Conservation (phyloP, 495 filamentous ascomycete genomes). For the Sordaria brevicollis region DNA sequence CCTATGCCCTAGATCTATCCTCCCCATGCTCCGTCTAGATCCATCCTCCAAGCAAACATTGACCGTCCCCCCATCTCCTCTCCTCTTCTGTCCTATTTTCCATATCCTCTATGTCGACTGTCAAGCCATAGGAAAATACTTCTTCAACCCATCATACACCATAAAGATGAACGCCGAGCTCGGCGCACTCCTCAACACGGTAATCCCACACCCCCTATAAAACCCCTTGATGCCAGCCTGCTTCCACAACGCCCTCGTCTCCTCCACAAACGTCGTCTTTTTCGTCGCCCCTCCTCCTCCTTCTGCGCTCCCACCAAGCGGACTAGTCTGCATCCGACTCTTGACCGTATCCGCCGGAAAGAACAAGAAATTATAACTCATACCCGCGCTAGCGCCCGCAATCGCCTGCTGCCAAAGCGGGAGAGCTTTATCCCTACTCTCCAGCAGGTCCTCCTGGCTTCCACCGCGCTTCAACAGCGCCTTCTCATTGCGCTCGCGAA, state of each 20-base stretch:
- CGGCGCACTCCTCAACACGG: slow-evolving; percentile 73
- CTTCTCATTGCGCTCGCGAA: slow-evolving; percentile 37
- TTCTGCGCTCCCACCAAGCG: slow-evolving; percentile 29
- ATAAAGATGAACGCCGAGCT: slow-evolving; percentile 97
- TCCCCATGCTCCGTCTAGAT: no score
- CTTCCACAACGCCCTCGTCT: slow-evolving; percentile 61
- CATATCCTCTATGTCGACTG: neutral
- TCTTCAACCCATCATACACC: slow-evolving; percentile 75
- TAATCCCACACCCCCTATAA: slow-evolving; percentile 93
- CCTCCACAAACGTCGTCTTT: slow-evolving; percentile 56
- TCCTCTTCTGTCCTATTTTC: neutral
- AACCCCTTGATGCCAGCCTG: slow-evolving; percentile 73
- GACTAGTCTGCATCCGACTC: slow-evolving; percentile 86
- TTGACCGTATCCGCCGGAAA: slow-evolving; percentile 97
- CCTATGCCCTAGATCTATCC: neutral
- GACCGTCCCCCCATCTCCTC: neutral
- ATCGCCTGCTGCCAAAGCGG: slow-evolving; percentile 74
- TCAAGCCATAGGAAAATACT: slow-evolving; percentile 38
- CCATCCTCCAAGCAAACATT: neutral
- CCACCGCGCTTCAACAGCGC: slow-evolving; percentile 3
- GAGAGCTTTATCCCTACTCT: slow-evolving; percentile 27
- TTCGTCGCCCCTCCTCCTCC: slow-evolving; percentile 14
- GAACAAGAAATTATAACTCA: slow-evolving; percentile 92
- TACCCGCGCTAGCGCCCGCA: slow-evolving; percentile 82
- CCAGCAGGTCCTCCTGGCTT: slow-evolving; percentile 18